Percentiles rank a stretch among this genome's conserved stretches.
These are phyloP conservation scores for Phytophthora ohioensis DNA, from an alignment of 352 stramenopile species.

Conservation along the genomic window DNA sequence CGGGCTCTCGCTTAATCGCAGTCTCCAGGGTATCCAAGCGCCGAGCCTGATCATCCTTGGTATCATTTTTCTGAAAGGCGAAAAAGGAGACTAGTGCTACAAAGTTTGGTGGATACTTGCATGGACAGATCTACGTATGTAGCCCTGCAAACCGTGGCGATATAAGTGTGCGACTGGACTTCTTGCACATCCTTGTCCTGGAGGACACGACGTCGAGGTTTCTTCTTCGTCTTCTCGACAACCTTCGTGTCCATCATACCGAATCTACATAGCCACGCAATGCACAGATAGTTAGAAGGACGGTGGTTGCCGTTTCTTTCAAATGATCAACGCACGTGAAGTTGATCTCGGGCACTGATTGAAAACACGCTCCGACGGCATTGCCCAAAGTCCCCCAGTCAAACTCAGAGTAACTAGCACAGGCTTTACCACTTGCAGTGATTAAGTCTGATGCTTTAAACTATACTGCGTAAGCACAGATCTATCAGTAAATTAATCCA, in stretches of 20 bases:
- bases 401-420: slow-evolving; percentile 5
- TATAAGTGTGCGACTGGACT: slow-evolving; percentile 1
- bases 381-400: slow-evolving; percentile 12
- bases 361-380: slow-evolving; percentile 6
- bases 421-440: background rate
- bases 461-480: background rate
- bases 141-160: slow-evolving; percentile 11
- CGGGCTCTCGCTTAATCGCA: background rate
- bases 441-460: slow-evolving; percentile 19
- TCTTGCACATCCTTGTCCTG: slow-evolving; percentile 5
- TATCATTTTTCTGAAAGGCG: slow-evolving; percentile 10
- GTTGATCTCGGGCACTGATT: slow-evolving; percentile 19
- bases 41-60: slow-evolving; percentile 4
- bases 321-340: slow-evolving; percentile 5
- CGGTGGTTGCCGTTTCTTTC: background rate
- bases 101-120: background rate
- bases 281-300: too few species aligned
- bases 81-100: background rate
- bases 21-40: slow-evolving; percentile 14
- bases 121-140: background rate
- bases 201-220: background rate
- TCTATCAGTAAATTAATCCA: background rate
- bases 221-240: slow-evolving; percentile 4
- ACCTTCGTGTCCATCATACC: slow-evolving; percentile 9
- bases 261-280: slow-evolving; percentile 5